phyloP scores from a whole-genome alignment of 78 protist genomes.

The Dictyostelium intermedium region DNA sequence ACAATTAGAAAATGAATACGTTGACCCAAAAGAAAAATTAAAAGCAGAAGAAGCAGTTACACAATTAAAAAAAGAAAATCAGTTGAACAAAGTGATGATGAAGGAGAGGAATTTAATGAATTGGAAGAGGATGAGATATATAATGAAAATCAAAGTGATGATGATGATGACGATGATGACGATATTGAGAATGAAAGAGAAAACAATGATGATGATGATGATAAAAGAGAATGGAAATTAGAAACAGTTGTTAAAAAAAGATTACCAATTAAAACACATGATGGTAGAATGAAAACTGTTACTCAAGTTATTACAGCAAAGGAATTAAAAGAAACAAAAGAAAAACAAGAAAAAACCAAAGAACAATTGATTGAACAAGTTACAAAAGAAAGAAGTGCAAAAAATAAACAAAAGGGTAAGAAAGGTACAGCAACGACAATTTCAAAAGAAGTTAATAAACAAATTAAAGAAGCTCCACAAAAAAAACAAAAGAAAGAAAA shows the following conservation, averaged over 20 bases:
- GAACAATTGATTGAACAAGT: background rate
- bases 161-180: background rate
- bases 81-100: background rate
- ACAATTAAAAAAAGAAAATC: background rate
- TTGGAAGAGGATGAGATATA: conserved; percentile 10
- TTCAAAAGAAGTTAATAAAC: background rate
- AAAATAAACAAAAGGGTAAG: background rate
- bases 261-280: conserved; percentile 43
- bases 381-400: conserved; percentile 12
- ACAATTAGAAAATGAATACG: conserved; percentile 47
- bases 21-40: background rate
- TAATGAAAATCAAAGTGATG: background rate
- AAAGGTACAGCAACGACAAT: background rate
- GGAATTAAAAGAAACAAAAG: background rate
- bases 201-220: background rate
- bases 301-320: conserved; percentile 23
- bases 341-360: background rate
- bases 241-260: conserved; percentile 39
- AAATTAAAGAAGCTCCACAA: background rate
- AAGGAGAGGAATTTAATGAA: background rate
- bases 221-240: conserved; percentile 1
- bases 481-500: conserved; percentile 14
- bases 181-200: background rate
- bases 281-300: conserved; percentile 46
- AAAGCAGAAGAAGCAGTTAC: background rate